Evolutionary conservation across 176 grass and related monocot species (phyloP), one percentile per base, ranked within the genome.

Genomic region (Avena insularis): DNA sequence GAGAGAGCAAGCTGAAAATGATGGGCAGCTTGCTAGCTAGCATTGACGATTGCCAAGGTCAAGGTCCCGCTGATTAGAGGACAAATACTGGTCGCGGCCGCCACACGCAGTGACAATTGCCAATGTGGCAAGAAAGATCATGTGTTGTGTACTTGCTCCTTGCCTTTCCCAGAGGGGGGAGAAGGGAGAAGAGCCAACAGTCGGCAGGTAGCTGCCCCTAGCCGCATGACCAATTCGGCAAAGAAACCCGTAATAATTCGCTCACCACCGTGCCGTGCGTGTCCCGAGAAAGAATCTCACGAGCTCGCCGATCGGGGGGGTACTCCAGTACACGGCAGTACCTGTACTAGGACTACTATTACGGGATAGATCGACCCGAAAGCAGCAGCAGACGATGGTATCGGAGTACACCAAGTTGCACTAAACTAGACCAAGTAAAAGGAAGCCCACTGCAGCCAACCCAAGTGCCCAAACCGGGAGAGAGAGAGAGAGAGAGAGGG

Each of bases 401-500:
- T 43, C 40, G 40, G 1, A 3, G 35, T 70, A 55, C 76, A 58
- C 38, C 86, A 47, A 62, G n/a, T 84, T 84, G 87, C 75, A n/a
- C 56, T 66, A 62, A 72, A 85, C 46, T 31, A n/a, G 74, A 50
- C 23, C 77, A 62, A 16, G 56, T n/a, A 43, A 62, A 68, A 63
- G 57, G 8, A 53, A 4, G 5, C 12, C 27, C 50, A 5, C 12
- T 31, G 82, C 64, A 64, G 11, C 35, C 8, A 25, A 75, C 15
- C 40, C 40, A 43, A 15, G 77, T 62, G 68, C 1, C 69, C 55
- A 72, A 66, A 8, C 15, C 15, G 72, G 46, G 17, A 33, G 17
- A 29, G 79, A 48, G 86, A 21, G 86, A 64, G 67, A 7, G 61
- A n/a, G 17, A 2, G 64, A 10, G 5, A 19, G 23, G 48, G 25